Conservation (phyloP, 345 rosid species). For the Salix exigua region DNA sequence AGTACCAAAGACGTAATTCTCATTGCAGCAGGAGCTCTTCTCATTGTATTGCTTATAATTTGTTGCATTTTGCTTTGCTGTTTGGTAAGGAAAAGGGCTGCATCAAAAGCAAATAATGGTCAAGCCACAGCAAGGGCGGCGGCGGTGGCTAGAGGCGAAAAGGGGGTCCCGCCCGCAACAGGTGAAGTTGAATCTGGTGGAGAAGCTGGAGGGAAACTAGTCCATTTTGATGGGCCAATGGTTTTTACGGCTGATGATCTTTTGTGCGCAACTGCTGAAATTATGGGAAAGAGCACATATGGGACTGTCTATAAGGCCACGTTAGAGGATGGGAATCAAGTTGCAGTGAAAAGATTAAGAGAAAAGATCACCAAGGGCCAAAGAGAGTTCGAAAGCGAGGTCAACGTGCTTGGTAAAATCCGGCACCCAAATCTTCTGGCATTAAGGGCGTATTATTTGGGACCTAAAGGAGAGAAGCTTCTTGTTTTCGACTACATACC, state of each 20-base stretch:
- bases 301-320: slow-evolving; percentile 28
- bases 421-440: slow-evolving; percentile 75
- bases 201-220: slow-evolving; percentile 23
- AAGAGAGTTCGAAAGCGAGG: slow-evolving; percentile 78
- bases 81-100: slow-evolving; percentile 20
- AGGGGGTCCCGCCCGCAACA: neutral
- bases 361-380: slow-evolving; percentile 86
- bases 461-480: slow-evolving; percentile 96
- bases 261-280: slow-evolving; percentile 24
- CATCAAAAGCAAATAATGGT: slow-evolving; percentile 4
- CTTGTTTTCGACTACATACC: slow-evolving; percentile 91
- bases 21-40: slow-evolving; percentile 21
- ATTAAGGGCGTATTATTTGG: slow-evolving; percentile 81
- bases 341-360: slow-evolving; percentile 47
- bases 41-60: slow-evolving; percentile 10
- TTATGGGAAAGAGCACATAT: slow-evolving; percentile 27
- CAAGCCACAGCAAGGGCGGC: slow-evolving; percentile 1
- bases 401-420: slow-evolving; percentile 64
- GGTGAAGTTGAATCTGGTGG: slow-evolving; percentile 18
- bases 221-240: slow-evolving; percentile 25
- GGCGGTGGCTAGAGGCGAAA: slow-evolving; percentile 7
- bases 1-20: slow-evolving; percentile 26
- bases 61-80: slow-evolving; percentile 21
- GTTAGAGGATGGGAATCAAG: slow-evolving; percentile 27
- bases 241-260: slow-evolving; percentile 25